Conservation (phyloP, 2,329 filamentous ascomycete genomes). For the Alternaria gaisen region DNA sequence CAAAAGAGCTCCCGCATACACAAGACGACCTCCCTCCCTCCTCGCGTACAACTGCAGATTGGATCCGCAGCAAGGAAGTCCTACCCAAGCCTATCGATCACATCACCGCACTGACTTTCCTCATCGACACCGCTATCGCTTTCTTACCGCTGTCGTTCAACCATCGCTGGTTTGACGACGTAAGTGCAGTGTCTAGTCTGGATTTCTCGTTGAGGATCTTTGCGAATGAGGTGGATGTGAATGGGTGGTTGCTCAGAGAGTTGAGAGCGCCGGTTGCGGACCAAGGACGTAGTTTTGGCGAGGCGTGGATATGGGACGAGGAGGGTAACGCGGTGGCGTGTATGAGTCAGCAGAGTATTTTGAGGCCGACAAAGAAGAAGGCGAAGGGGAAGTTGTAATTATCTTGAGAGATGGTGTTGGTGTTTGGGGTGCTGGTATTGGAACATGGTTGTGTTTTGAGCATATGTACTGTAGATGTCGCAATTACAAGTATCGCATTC, state of each 20-base stretch:
- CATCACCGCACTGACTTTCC: constrained; percentile 53
- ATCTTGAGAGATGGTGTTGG: neutral
- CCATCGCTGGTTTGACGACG: constrained; percentile 57
- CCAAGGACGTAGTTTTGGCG: constrained; percentile 56
- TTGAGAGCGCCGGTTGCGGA: constrained; percentile 51
- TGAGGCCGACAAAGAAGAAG: constrained; percentile 33
- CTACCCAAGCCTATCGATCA: constrained; percentile 44
- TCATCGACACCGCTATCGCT: constrained; percentile 57
- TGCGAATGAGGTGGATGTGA: constrained; percentile 52
- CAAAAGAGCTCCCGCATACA: constrained; percentile 44
- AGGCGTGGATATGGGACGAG: constrained; percentile 58
- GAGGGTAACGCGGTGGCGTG: constrained; percentile 56
- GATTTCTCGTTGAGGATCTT: constrained; percentile 61
- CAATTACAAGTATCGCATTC: neutral
- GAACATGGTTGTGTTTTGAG: neutral
- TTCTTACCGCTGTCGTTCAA: constrained; percentile 57
- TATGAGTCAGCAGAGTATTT: constrained; percentile 60
- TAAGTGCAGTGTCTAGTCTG: constrained; percentile 56
- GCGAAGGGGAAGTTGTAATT: constrained; percentile 25
- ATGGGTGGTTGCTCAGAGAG: constrained; percentile 57
- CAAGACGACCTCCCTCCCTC: constrained; percentile 53
- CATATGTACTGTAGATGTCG: neutral
- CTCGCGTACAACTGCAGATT: constrained; percentile 52
- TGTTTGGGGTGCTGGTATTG: neutral
- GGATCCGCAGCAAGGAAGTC: constrained; percentile 43